Base-by-base conservation (phyloP, 75 land plant genomes). In the Isoetes taiwanensis region DNA sequence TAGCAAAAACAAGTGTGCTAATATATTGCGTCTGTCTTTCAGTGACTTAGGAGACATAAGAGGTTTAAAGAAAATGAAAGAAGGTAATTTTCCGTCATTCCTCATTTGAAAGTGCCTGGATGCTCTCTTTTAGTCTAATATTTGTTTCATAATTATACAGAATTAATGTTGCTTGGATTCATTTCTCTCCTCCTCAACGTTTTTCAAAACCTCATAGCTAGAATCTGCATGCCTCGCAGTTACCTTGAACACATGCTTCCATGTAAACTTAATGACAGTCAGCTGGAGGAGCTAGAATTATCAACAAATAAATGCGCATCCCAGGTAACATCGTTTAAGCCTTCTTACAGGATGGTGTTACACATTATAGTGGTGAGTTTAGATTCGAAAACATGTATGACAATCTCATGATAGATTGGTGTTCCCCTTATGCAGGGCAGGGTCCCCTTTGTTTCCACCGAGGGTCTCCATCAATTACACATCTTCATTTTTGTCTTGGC, bases 21-120 rank as follows among this genome's bases (percentile, higher is more conserved):
- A n/a, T n/a, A n/a, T n/a, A n/a, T n/a, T n/a, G n/a, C n/a, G n/a
- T n/a, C n/a, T n/a, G n/a, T n/a, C n/a, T 43, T 62, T 38, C 82
- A 81, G 90, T 76, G 71, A 58, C 60, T 85, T 27, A 60, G 43
- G 28, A 63, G 57, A 8, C 68, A 21, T 66, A 71, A 54, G 54
- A 46, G 50, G 25, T 6, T 23, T 46, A 5, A 23, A 46, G 23
- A 46, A 46, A 16, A 46, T 19, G 25, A 46, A 46, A 46, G 50
- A 46, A 46, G 50, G 50, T 46, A 6, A 19, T 9, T 37, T 37
- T 46, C 50, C 16, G 5, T 6, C 25, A 5, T 19, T n/a, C 6
- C 21, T 6, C 25, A 3, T 6, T 6, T 46, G 23, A 5, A 46
- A 46, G 50, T n/a, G n/a, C n/a, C n/a, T n/a, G n/a, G n/a, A n/a